Conservation (phyloP, 257 asterid genomes). For the Paraleonurus japonicus region DNA sequence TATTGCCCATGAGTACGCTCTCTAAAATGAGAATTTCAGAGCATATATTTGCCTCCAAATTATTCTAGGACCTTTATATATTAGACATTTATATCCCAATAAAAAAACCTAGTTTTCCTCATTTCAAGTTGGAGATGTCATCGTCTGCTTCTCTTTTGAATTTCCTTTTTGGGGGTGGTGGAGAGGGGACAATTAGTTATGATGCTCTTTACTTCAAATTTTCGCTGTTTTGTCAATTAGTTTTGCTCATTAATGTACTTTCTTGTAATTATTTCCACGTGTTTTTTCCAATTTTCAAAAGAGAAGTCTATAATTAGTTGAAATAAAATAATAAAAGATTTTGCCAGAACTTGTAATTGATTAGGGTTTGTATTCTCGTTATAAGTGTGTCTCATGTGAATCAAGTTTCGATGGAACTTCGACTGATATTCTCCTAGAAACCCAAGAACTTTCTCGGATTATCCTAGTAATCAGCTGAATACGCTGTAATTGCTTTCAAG, state of each 20-base stretch:
- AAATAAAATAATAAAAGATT: neutral
- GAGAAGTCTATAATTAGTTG: neutral
- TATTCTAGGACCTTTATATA: neutral
- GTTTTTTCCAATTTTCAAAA: neutral
- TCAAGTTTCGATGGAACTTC: too few relatives aligned
- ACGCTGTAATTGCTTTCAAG: too few relatives aligned
- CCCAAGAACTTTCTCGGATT: too few relatives aligned
- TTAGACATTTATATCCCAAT: neutral
- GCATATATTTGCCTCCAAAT: neutral
- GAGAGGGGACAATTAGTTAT: neutral
- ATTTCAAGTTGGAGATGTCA: neutral
- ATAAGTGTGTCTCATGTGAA: too few relatives aligned
- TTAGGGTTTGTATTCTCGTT: too few relatives aligned
- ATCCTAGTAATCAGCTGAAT: too few relatives aligned
- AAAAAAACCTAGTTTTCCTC: neutral
- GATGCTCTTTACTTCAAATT: neutral
- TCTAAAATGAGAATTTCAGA: neutral
- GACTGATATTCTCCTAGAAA: too few relatives aligned
- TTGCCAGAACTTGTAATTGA: conserved; percentile 6
- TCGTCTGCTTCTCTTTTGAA: neutral
- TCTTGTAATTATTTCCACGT: neutral
- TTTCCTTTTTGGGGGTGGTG: neutral
- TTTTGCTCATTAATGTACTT: neutral
- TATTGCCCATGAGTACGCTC: neutral
- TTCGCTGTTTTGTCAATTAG: neutral